Conservation (phyloP, 345 rosid species). For the Citrus trifoliata region DNA sequence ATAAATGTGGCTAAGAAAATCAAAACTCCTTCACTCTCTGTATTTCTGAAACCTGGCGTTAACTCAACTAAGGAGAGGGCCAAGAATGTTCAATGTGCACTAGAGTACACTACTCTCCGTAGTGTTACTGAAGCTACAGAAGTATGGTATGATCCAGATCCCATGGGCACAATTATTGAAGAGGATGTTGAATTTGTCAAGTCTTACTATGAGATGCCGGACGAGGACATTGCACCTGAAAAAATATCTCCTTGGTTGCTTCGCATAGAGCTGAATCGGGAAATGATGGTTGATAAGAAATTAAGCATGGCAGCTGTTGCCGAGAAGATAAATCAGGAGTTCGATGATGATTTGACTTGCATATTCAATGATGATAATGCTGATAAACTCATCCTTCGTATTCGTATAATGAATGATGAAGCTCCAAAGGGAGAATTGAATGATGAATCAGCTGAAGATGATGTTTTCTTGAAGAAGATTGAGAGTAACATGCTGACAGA, state of each 20-base stretch:
- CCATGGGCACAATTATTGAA: slow-evolving; percentile 82
- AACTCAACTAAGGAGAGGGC: slow-evolving; percentile 86
- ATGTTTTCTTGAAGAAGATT: slow-evolving; percentile 93
- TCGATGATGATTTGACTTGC: slow-evolving; percentile 93
- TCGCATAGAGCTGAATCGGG: slow-evolving; percentile 94
- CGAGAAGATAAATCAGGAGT: slow-evolving; percentile 89
- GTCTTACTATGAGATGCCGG: slow-evolving; percentile 98
- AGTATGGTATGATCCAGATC: slow-evolving; percentile 99
- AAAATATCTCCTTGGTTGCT: slow-evolving; percentile 98
- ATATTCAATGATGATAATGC: slow-evolving; percentile 97
- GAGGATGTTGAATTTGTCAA: slow-evolving; percentile 93
- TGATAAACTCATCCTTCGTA: slow-evolving; percentile 85
- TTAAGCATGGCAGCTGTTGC: slow-evolving; percentile 96
- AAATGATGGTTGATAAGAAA: slow-evolving; percentile 99
- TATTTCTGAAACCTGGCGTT: slow-evolving; percentile 70
- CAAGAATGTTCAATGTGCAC: slow-evolving; percentile 91
- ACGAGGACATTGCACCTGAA: slow-evolving; percentile 90
- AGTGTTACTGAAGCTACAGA: slow-evolving; percentile 96
- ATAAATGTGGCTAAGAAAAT: slow-evolving; percentile 95
- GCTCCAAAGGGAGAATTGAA: slow-evolving; percentile 81
- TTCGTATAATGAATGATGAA: slow-evolving; percentile 97
- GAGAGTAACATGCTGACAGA: slow-evolving; percentile 99
- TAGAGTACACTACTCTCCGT: slow-evolving; percentile 94
- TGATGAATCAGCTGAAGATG: slow-evolving; percentile 98
- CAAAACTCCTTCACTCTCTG: slow-evolving; percentile 92